Evolutionary conservation across 2,329 filamentous ascomycete genomes (phyloP), one percentile per base, ranked within the genome.

Genomic region (Cordyceps tenuipes): DNA sequence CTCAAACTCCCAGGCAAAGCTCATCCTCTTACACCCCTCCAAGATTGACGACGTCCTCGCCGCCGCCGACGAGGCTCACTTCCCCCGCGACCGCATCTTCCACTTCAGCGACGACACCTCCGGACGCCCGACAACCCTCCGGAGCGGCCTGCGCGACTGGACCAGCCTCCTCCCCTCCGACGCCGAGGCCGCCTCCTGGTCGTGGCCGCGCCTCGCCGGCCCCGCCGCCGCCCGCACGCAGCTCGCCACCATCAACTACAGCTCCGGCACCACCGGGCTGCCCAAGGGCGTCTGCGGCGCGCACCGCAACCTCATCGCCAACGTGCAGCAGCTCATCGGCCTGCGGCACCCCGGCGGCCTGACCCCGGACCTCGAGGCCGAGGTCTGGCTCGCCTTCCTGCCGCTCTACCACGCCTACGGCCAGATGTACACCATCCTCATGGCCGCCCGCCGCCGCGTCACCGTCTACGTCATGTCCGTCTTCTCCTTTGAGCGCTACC

Each of bases 401-500:
- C 88, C 87, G 0, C 81, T 88, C 68, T 88, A 85, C 66, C 83
- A 86, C 66, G 82, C 82, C 7, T 83, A 81, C 63, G 79, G 79
- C 2, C 82, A 85, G 67, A 73, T 81, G 3, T 76, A 77, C 59
- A 79, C 79, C 60, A 79, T 78, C 61, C 69, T 82, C 31, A 74
- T 77, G 64, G 75, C 76, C 0, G 68, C 74, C 13, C 76, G 73
- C 63, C 70, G 76, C 31, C 68, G 71, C 2, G 69, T 79, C 0
- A 77, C 79, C 0, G 73, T 82, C 12, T 84, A 83, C 65, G 70
- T 84, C 62, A 84, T 86, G 82, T 61, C 78, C 71, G 67, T 83
- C 74, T 79, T 79, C 67, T 73, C 79, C 23, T 84, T 81, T 61
- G 68, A 79, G 34, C 76, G 79, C 46, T 82, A 84, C 70, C 74